These are phyloP conservation scores for Amanita fuliginea DNA, from an alignment of 768 basidiomycete species.

Conservation along the genomic window DNA sequence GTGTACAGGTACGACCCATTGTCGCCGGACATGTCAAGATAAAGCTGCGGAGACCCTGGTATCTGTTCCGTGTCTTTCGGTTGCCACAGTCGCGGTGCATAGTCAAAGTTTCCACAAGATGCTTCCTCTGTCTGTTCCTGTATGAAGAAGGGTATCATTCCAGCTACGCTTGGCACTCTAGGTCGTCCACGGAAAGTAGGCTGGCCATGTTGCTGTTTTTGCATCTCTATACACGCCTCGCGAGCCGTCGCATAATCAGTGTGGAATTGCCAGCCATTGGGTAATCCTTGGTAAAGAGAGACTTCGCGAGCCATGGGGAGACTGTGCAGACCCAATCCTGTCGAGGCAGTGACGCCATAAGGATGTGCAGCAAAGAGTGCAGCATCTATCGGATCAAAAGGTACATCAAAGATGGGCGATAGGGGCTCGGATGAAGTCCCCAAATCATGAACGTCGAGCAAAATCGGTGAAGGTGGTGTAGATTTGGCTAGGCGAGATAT, in stretches of 20 bases:
- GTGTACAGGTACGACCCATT: neutral
- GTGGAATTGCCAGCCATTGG: constrained; percentile 37
- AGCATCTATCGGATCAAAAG: neutral
- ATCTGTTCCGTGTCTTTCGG: neutral
- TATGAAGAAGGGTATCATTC: constrained; percentile 13
- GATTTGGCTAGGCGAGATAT: constrained; percentile 2
- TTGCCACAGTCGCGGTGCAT: neutral
- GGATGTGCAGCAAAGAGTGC: neutral
- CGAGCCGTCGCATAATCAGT: constrained; percentile 24
- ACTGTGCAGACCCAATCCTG: constrained; percentile 10
- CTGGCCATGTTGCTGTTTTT: constrained; percentile 10
- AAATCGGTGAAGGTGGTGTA: neutral
- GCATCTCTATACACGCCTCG: constrained; percentile 23
- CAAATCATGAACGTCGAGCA: neutral
- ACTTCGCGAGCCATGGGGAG: constrained; percentile 34
- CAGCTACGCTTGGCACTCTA: constrained; percentile 29
- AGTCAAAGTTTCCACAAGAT: neutral
- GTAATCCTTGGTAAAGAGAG: constrained; percentile 34
- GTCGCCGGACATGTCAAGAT: neutral
- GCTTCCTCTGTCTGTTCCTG: neutral
- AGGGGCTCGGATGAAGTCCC: neutral
- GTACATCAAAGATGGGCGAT: neutral
- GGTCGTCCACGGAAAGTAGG: constrained; percentile 13
- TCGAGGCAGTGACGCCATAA: neutral
- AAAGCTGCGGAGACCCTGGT: neutral